These are phyloP conservation scores for Aspergillus intermedius DNA, from an alignment of 2,329 filamentous ascomycete genomes.

Conservation along the genomic window DNA sequence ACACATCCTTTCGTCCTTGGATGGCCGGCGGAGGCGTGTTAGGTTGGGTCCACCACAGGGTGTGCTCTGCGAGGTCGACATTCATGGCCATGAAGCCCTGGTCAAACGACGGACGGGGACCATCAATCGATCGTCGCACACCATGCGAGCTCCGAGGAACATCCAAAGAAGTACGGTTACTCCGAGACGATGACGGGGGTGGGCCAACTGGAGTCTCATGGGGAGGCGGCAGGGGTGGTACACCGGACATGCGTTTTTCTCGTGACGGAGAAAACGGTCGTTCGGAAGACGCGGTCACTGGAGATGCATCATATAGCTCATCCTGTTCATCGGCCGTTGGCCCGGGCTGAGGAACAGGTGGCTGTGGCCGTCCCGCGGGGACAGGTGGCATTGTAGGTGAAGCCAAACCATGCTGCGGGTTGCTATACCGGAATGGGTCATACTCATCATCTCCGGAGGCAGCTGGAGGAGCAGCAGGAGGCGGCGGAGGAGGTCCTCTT, in stretches of 20 bases:
- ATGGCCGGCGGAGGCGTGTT: constrained; percentile 74
- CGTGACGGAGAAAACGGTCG: constrained; percentile 25
- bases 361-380: constrained; percentile 13
- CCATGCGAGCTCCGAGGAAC: constrained; percentile 47
- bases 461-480: constrained; percentile 31
- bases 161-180: constrained; percentile 59
- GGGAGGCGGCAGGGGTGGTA: constrained; percentile 44
- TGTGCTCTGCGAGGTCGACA: constrained; percentile 66
- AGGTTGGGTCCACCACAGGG: constrained; percentile 81
- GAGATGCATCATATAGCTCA: constrained; percentile 42
- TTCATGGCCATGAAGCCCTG: constrained; percentile 83
- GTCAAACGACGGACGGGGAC: constrained; percentile 65
- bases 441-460: constrained; percentile 45
- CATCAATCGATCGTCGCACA: constrained; percentile 64
- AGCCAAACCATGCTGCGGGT: constrained; percentile 28
- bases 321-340: constrained; percentile 34
- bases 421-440: constrained; percentile 48
- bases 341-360: constrained; percentile 18
- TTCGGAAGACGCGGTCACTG: constrained; percentile 29
- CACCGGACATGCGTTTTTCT: constrained; percentile 37
- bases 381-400: constrained; percentile 21
- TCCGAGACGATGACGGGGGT: constrained; percentile 39
- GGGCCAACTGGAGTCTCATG: constrained; percentile 30
- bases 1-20: constrained; percentile 74
- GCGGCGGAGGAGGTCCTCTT: constrained; percentile 34